A percentile compares a stretch with the other conserved stretches of the same genome.
These are phyloP conservation scores for Fusarium tupiense DNA, from an alignment of 2,329 filamentous ascomycete genomes.

Conservation along the genomic window DNA sequence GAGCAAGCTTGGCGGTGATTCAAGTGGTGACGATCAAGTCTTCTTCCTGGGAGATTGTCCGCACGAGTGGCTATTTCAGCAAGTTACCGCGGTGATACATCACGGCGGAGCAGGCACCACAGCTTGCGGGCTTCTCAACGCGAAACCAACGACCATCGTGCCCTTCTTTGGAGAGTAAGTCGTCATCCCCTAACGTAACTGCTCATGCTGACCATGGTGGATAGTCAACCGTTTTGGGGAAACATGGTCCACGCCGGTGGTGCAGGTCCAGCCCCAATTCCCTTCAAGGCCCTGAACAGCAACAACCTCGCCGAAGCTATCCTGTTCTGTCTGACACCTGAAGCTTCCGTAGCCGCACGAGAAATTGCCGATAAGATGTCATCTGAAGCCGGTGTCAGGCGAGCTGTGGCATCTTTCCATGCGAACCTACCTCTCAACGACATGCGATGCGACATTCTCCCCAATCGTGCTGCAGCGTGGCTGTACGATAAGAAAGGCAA, in stretches of 20 bases:
- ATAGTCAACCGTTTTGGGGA: constrained; percentile 33
- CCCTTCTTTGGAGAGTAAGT: constrained; percentile 71
- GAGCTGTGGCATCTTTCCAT: constrained; percentile 37
- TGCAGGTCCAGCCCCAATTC: constrained; percentile 24
- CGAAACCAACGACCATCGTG: constrained; percentile 74
- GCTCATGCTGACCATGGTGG: rapidly evolving
- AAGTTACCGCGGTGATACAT: constrained; percentile 71
- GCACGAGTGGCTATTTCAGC: constrained; percentile 78
- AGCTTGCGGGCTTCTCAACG: constrained; percentile 74
- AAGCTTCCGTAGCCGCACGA: constrained; percentile 15
- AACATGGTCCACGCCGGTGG: constrained; percentile 26
- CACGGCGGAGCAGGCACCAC: constrained; percentile 80
- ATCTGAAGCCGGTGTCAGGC: constrained; percentile 20
- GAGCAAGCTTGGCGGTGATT: constrained; percentile 71
- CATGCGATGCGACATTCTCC: constrained; percentile 28
- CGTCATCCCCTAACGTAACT: rapidly evolving
- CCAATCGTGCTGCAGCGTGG: constrained; percentile 15
- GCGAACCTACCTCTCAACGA: constrained; percentile 31
- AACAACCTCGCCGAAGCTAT: constrained; percentile 25
- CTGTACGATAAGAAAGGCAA: background rate
- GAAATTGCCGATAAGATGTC: constrained; percentile 26
- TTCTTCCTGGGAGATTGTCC: constrained; percentile 77
- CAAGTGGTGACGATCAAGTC: constrained; percentile 61
- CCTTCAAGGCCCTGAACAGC: constrained; percentile 13
- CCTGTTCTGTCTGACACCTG: constrained; percentile 3